phyloP scores from a whole-genome alignment of 805 yeast genomes.

The Candida boidinii region DNA sequence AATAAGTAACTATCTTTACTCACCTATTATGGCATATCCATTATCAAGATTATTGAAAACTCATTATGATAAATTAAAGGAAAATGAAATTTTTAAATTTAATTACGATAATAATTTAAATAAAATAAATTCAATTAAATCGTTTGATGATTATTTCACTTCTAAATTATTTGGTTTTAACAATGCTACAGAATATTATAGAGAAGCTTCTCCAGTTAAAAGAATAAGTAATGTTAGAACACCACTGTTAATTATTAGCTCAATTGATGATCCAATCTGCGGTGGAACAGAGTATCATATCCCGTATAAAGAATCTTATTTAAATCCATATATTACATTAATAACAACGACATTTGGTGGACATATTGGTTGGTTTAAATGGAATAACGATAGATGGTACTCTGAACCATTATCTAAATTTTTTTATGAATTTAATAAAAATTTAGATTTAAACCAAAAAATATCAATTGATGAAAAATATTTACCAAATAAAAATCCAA shows the following conservation, averaged over 20 bases:
- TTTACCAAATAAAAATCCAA: conserved; percentile 8
- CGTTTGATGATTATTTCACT: conserved; percentile 62
- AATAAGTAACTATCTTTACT: conserved; percentile 38
- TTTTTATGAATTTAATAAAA: conserved; percentile 12
- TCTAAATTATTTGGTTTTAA: conserved; percentile 59
- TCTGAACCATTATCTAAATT: conserved; percentile 40
- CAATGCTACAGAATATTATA: conserved; percentile 57
- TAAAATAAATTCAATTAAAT: conserved; percentile 28
- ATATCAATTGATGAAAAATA: conserved; percentile 3
- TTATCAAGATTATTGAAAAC: conserved; percentile 32
- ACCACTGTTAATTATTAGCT: conserved; percentile 56
- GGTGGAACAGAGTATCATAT: conserved; percentile 31
- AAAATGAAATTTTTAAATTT: conserved; percentile 17
- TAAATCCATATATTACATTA: conserved; percentile 53
- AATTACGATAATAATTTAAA: conserved; percentile 10
- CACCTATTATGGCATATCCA: conserved; percentile 41
- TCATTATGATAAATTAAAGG: conserved; percentile 31
- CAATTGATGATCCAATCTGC: conserved; percentile 71
- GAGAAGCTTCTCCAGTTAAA: conserved; percentile 48
- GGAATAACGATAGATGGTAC: conserved; percentile 60
- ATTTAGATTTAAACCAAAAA: conserved; percentile 5
- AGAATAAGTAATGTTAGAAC: conserved; percentile 44
- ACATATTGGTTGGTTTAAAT: conserved; percentile 71
- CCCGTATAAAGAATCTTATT: conserved; percentile 41
- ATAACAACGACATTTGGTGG: conserved; percentile 67